These are phyloP conservation scores for Schwanniomyces yamadae DNA, from an alignment of 805 yeast genomes.

Conservation along the genomic window DNA sequence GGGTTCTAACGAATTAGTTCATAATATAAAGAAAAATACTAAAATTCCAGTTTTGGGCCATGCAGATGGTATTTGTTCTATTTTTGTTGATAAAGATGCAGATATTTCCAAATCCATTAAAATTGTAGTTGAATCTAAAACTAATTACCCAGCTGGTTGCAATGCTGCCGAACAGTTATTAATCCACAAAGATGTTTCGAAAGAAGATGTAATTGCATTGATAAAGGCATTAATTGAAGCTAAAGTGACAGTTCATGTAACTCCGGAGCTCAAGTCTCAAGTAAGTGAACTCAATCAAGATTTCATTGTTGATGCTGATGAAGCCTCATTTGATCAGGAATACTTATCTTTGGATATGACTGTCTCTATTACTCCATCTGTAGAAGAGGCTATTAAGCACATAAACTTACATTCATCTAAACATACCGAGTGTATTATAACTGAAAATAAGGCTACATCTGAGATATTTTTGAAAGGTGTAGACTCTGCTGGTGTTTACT, in stretches of 20 bases:
- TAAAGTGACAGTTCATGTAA: slow-evolving; percentile 73
- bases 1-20: slow-evolving; percentile 92
- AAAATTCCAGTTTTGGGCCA: slow-evolving; percentile 97
- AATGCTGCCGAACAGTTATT: slow-evolving; percentile 91
- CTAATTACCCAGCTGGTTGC: slow-evolving; percentile 99
- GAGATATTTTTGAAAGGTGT: slow-evolving; percentile 77
- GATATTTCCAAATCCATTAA: slow-evolving; percentile 74
- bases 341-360: slow-evolving; percentile 83
- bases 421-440: slow-evolving; percentile 91
- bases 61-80: slow-evolving; percentile 96
- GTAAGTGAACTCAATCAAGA: slow-evolving; percentile 19
- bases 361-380: slow-evolving; percentile 56
- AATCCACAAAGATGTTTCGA: slow-evolving; percentile 47
- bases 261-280: slow-evolving; percentile 46
- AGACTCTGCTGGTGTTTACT: slow-evolving; percentile 95
- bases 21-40: slow-evolving; percentile 79
- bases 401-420: slow-evolving; percentile 91
- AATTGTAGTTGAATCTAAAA: slow-evolving; percentile 82
- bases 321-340: slow-evolving; percentile 77
- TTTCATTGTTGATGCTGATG: slow-evolving; percentile 48
- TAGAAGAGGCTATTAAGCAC: slow-evolving; percentile 76
- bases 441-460: slow-evolving; percentile 70
- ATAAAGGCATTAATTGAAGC: slow-evolving; percentile 49
- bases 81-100: slow-evolving; percentile 76
- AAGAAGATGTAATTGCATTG: slow-evolving; percentile 22